Percentiles rank a stretch among this genome's conserved stretches.
These are phyloP conservation scores for Tillandsia leiboldiana DNA, from an alignment of 176 grass and related monocot species.

Conservation along the genomic window DNA sequence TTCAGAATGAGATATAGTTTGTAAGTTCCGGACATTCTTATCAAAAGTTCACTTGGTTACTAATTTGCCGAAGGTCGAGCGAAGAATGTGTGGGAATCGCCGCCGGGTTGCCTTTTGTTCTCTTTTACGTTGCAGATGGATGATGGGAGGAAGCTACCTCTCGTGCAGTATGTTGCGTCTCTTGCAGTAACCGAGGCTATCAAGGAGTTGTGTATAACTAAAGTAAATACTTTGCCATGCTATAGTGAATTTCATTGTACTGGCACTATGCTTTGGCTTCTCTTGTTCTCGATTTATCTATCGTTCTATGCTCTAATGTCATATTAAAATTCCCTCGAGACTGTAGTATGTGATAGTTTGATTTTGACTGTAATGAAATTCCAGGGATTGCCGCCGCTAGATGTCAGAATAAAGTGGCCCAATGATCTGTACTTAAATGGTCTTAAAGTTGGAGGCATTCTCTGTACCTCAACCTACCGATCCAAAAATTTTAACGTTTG, in stretches of 20 bases:
- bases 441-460: slow-evolving; percentile 87
- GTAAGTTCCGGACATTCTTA: no score
- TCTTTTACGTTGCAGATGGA: slow-evolving; percentile 85
- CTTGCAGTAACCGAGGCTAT: slow-evolving; percentile 77
- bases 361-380: slow-evolving; percentile 21
- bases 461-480: slow-evolving; percentile 76
- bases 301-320: no score
- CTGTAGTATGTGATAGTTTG: not conserved
- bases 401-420: slow-evolving; percentile 93
- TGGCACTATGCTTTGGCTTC: not conserved
- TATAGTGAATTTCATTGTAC: not conserved
- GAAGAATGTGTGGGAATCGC: slow-evolving; percentile 89
- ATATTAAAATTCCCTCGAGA: not conserved
- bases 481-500: slow-evolving; percentile 78
- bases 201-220: slow-evolving; percentile 50
- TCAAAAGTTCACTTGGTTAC: not conserved
- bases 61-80: slow-evolving; percentile 39
- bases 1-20: no score
- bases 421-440: slow-evolving; percentile 95
- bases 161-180: slow-evolving; percentile 85
- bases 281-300: not conserved
- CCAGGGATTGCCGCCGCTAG: slow-evolving; percentile 61
- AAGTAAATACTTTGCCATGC: slow-evolving; percentile 26
- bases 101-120: slow-evolving; percentile 81
- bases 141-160: slow-evolving; percentile 64